Evolutionary conservation across 768 basidiomycete species (phyloP).

Genomic region (Crucibulum laeve): DNA sequence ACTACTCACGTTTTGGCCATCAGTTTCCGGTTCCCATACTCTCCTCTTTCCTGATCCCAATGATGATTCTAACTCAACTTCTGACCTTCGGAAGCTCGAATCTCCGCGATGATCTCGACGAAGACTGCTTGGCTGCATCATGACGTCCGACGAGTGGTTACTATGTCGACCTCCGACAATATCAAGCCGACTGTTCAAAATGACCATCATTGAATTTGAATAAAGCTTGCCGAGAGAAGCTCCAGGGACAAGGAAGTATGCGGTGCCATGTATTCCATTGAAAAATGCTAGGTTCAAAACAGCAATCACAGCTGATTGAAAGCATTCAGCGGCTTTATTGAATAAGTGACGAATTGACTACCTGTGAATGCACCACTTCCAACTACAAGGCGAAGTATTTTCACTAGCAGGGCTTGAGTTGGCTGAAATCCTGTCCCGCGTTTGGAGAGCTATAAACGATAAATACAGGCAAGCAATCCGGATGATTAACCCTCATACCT

Average conservation of each 20-base stretch:
- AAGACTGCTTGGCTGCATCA: background rate
- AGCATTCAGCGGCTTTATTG: background rate
- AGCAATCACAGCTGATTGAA: background rate
- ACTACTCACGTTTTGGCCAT: too few species aligned
- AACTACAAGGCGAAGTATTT: background rate
- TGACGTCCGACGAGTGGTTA: background rate
- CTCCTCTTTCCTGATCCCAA: too few species aligned
- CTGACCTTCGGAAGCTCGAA: too few species aligned
- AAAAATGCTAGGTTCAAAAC: background rate
- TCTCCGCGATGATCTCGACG: too few species aligned
- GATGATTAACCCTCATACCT: background rate
- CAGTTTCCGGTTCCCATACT: too few species aligned
- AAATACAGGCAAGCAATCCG: background rate
- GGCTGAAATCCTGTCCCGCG: background rate
- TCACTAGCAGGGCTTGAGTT: background rate
- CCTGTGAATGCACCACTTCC: background rate
- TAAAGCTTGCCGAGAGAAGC: background rate
- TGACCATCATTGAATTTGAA: background rate
- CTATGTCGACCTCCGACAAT: background rate
- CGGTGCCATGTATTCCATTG: background rate
- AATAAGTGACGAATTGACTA: background rate
- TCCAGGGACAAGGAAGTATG: background rate
- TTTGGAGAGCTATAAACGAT: background rate
- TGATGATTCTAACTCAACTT: too few species aligned
- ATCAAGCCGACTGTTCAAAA: background rate